Evolutionary conservation across 306 rosid genomes (phyloP).

Genomic region (Pyrus betulifolia): DNA sequence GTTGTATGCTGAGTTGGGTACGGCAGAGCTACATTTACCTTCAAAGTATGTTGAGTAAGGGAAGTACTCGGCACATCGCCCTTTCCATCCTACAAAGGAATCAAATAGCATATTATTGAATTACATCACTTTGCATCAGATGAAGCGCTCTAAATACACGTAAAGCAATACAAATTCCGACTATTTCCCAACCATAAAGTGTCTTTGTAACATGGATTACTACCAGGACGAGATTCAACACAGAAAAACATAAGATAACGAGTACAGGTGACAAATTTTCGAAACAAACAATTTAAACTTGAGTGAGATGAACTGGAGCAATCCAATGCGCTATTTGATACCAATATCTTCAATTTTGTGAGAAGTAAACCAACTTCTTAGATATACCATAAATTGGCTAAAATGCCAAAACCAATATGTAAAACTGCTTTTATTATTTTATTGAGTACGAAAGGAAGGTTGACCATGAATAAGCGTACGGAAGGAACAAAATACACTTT

Average conservation of each 20-base stretch:
- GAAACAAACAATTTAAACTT: background rate
- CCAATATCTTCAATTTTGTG: background rate
- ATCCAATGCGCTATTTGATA: background rate
- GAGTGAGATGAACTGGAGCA: too few species aligned
- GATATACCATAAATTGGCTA: background rate
- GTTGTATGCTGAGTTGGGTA: conserved; percentile 45
- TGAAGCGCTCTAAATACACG: background rate
- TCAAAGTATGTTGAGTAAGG: conserved; percentile 72
- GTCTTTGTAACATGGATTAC: background rate
- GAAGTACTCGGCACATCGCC: conserved; percentile 63
- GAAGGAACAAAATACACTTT: background rate
- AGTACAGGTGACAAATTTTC: too few species aligned
- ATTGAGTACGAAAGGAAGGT: background rate
- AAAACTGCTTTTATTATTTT: background rate
- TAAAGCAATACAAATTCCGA: background rate
- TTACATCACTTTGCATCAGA: background rate
- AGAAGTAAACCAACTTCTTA: background rate
- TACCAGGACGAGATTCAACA: background rate
- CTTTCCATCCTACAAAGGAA: conserved; percentile 75
- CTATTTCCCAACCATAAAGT: background rate
- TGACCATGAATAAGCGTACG: background rate
- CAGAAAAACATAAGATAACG: background rate
- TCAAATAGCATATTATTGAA: background rate
- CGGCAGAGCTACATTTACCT: conserved; percentile 68
- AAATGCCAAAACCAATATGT: background rate